phyloP scores from a whole-genome alignment of 129 eudicot species.

The Chrysanthemum makinoi region DNA sequence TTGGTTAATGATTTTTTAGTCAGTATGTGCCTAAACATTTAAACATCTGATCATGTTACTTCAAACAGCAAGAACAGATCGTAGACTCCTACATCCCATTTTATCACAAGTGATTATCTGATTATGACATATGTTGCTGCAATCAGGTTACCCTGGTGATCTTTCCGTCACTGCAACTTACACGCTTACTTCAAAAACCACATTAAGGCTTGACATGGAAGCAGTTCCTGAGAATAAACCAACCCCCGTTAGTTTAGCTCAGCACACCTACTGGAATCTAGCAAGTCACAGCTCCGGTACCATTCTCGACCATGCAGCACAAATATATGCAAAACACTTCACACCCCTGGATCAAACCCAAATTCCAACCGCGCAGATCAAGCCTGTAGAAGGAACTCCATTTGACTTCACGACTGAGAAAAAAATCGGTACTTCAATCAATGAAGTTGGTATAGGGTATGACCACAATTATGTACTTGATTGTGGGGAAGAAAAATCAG shows the following conservation, averaged over 20 bases:
- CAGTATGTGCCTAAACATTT: background rate
- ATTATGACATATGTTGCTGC: background rate
- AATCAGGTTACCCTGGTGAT: slow-evolving; percentile 90
- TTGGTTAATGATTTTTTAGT: no score
- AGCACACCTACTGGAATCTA: no score
- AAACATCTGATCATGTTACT: background rate
- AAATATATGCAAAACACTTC: no score
- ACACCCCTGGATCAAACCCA: no score
- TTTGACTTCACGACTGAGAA: slow-evolving; percentile 76
- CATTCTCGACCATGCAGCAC: no score
- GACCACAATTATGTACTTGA: slow-evolving; percentile 91
- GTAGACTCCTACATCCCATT: background rate
- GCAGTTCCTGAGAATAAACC: no score
- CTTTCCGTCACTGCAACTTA: slow-evolving; percentile 70
- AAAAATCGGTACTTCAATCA: slow-evolving; percentile 65
- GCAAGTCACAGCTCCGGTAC: no score
- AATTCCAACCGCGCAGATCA: slow-evolving; percentile 77
- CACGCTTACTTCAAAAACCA: no score
- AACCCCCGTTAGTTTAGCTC: no score
- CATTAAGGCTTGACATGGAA: no score
- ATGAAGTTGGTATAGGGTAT: slow-evolving; percentile 80
- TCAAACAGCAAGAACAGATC: background rate
- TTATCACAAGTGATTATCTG: background rate
- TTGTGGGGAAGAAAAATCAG: slow-evolving; percentile 71
- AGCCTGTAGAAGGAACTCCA: slow-evolving; percentile 69